Evolutionary conservation across 495 filamentous ascomycete species (phyloP), one percentile per base, ranked within the genome.

Genomic region (Aspergillus cavernicola): DNA sequence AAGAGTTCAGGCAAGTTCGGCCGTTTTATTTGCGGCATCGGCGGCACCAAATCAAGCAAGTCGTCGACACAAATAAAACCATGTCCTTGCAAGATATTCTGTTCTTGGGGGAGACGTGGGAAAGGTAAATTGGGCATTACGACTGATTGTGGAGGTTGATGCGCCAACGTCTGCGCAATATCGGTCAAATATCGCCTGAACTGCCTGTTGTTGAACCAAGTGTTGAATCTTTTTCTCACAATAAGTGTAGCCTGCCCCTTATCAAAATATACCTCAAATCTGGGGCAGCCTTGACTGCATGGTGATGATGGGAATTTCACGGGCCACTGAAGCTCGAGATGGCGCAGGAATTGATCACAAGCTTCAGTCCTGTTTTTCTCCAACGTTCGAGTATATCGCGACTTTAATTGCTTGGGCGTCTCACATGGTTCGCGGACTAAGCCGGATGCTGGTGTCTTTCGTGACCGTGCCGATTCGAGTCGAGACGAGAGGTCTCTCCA

Each of bases 131-230:
- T 0, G 11, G 44, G 37, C 22, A 46, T 28, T n/a, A n/a, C 15
- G 18, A 11, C 13, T 54, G 44, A 10, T 6, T 0, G 16, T 20
- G 18, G 10, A 59, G 26, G 2, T 42, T 6, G 24, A 15, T n/a
- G n/a, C n/a, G n/a, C n/a, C n/a, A n/a, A n/a, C n/a, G n/a, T n/a
- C n/a, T n/a, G 24, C 12, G 31, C 12, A 12, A 59, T 18, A 6
- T 15, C 12, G 5, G 4, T 6, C 6, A 60, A 18, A 41, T 60
- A 60, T n/a, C 38, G 8, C 13, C 31, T 2, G 32, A 56, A 39
- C 12, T 52, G 37, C 22, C 28, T 32, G 29, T 60, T 60, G 11
- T 50, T 18, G 22, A 49, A 53, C 58, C 58, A 60, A 19, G 5
- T 31, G 3, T 9, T 15, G 13, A 60, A 56, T 1, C 10, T 32